Percentiles rank a stretch among this genome's conserved stretches.
Evolutionary conservation across 148 eudicot genomes (phyloP).

Genomic region (Oxyria digyna): DNA sequence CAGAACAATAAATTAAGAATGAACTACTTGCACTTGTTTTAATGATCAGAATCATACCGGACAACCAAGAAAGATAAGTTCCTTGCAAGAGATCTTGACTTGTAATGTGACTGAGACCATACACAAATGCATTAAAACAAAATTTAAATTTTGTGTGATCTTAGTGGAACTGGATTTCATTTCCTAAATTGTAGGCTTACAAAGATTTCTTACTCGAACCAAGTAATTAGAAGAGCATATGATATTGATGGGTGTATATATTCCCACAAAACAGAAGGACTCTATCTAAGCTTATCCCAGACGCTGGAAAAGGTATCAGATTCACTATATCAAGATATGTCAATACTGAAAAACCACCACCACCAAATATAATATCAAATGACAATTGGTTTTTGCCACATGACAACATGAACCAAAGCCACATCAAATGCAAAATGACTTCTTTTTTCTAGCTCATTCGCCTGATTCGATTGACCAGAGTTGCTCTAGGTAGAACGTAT

Average conservation of each 20-base stretch:
- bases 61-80: neutral
- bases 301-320: slow-evolving; percentile 6
- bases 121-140: neutral
- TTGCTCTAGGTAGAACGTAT: no score
- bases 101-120: slow-evolving; percentile 1
- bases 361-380: neutral
- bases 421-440: no score
- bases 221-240: neutral
- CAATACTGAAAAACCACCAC: neutral
- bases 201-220: neutral
- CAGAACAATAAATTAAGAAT: neutral
- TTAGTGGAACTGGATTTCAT: neutral
- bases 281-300: neutral
- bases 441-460: no score
- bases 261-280: slow-evolving; percentile 1
- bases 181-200: neutral
- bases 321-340: neutral
- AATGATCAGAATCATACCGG: neutral
- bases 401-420: no score
- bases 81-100: neutral
- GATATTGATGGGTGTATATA: neutral
- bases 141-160: neutral
- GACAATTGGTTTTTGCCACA: no score
- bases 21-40: neutral
- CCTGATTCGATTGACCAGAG: no score